These are phyloP conservation scores for Phanerochaete carnosa DNA, from an alignment of 768 basidiomycete species.

Conservation along the genomic window DNA sequence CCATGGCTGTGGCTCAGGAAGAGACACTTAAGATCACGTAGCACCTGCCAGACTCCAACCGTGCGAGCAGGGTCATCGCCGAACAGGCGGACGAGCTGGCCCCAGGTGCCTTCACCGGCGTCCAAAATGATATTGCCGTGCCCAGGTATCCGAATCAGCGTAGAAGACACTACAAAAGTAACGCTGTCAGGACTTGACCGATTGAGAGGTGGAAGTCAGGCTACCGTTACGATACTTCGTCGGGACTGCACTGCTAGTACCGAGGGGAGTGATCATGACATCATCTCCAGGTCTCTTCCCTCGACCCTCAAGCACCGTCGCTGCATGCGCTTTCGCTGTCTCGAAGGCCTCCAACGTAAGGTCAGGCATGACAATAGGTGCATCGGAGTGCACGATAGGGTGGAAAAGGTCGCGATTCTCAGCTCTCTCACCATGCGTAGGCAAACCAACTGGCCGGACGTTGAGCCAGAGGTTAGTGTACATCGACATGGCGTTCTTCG, in stretches of 20 bases:
- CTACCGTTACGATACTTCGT: conserved; percentile 87
- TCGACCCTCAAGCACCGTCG: neutral
- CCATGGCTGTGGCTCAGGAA: conserved; percentile 90
- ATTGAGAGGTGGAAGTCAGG: neutral
- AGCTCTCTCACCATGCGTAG: conserved; percentile 30
- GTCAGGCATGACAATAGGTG: conserved; percentile 19
- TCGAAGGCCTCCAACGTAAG: conserved; percentile 37
- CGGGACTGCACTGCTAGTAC: conserved; percentile 86
- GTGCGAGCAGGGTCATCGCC: conserved; percentile 42
- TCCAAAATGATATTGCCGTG: conserved; percentile 81
- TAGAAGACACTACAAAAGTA: conserved; percentile 59
- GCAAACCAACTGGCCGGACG: conserved; percentile 46
- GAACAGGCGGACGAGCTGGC: conserved; percentile 78
- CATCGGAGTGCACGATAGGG: conserved; percentile 16
- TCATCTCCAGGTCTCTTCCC: conserved; percentile 46
- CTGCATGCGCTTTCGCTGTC: conserved; percentile 33
- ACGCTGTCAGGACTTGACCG: neutral
- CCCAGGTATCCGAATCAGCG: conserved; percentile 70
- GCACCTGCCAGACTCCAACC: conserved; percentile 49
- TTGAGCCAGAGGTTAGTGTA: conserved; percentile 36
- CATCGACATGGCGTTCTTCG: conserved; percentile 43
- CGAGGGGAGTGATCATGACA: conserved; percentile 71
- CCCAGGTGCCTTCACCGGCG: conserved; percentile 89
- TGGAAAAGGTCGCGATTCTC: conserved; percentile 30
- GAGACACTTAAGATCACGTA: conserved; percentile 73